phyloP scores from a whole-genome alignment of 1,284 basidiomycete genomes.

The Microbotryum lychnidis-dioicae region DNA sequence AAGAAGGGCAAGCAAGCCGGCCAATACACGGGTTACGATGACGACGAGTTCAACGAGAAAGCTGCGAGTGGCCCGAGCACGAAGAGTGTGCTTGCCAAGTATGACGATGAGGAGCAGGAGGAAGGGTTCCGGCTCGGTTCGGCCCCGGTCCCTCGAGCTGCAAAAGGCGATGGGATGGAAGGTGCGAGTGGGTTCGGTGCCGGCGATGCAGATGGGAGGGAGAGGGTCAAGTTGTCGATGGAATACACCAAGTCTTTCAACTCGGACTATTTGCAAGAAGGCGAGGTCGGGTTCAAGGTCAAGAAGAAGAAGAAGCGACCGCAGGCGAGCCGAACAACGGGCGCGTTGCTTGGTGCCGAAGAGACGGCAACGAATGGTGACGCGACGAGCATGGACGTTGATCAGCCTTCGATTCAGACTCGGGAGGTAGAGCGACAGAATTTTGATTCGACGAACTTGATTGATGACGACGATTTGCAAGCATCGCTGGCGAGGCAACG shows the following conservation, averaged over 20 bases:
- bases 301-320: conserved; percentile 86
- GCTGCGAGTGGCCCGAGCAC: conserved; percentile 41
- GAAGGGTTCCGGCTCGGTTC: conserved; percentile 32
- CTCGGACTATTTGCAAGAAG: conserved; percentile 81
- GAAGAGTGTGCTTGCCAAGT: conserved; percentile 79
- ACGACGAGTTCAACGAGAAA: conserved; percentile 40
- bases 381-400: conserved; percentile 58
- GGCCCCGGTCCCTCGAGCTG: conserved; percentile 16
- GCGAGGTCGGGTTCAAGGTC: conserved; percentile 78
- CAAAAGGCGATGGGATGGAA: conserved; percentile 38
- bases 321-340: conserved; percentile 58
- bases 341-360: conserved; percentile 47
- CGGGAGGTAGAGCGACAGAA: conserved; percentile 28
- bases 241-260: conserved; percentile 85
- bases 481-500: conserved; percentile 79
- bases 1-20: conserved; percentile 58
- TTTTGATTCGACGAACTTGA: conserved; percentile 55
- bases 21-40: conserved; percentile 92
- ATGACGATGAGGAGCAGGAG: conserved; percentile 62
- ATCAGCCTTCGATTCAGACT: conserved; percentile 46
- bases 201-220: conserved; percentile 57
- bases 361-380: conserved; percentile 38
- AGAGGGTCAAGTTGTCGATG: conserved; percentile 65
- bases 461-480: conserved; percentile 98
- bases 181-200: conserved; percentile 48